Conservation (phyloP, 768 basidiomycete species). For the Dacryopinax spathularia region DNA sequence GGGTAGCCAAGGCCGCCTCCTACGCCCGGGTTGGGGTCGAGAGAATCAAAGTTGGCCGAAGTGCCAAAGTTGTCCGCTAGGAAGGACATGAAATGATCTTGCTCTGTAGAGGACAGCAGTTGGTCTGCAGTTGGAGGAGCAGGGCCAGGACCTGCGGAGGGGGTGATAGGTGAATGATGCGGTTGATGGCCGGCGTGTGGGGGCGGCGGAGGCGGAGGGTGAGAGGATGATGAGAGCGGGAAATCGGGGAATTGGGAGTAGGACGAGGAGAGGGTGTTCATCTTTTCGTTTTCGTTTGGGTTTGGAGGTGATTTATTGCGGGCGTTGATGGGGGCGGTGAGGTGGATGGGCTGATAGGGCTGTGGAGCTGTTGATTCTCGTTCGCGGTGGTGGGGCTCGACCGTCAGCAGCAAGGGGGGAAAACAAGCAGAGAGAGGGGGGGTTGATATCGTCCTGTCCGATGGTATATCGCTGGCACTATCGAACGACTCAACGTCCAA, state of each 20-base stretch:
- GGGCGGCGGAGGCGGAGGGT: neutral
- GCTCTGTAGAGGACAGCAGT: neutral
- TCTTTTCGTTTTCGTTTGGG: neutral
- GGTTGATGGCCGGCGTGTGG: neutral
- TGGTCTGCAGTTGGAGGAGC: neutral
- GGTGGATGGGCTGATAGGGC: neutral
- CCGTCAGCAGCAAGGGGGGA: neutral
- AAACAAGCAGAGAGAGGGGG: neutral
- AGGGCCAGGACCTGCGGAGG: neutral
- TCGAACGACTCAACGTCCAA: neutral
- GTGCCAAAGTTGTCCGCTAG: neutral
- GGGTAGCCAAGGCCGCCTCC: neutral
- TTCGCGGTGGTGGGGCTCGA: neutral
- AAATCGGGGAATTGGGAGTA: neutral
- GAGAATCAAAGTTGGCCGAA: neutral
- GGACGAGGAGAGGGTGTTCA: neutral
- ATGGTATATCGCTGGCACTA: neutral
- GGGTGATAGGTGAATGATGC: neutral
- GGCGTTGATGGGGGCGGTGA: neutral
- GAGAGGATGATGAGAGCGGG: neutral
- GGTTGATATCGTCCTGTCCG: too few relatives aligned
- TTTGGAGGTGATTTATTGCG: neutral
- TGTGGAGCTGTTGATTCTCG: neutral
- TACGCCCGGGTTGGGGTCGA: neutral
- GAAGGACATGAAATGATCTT: constrained; percentile 3